A percentile compares a stretch with the other conserved stretches of the same genome.
phyloP scores from a whole-genome alignment of 495 filamentous ascomycete genomes.

The Xylaria nigripes region DNA sequence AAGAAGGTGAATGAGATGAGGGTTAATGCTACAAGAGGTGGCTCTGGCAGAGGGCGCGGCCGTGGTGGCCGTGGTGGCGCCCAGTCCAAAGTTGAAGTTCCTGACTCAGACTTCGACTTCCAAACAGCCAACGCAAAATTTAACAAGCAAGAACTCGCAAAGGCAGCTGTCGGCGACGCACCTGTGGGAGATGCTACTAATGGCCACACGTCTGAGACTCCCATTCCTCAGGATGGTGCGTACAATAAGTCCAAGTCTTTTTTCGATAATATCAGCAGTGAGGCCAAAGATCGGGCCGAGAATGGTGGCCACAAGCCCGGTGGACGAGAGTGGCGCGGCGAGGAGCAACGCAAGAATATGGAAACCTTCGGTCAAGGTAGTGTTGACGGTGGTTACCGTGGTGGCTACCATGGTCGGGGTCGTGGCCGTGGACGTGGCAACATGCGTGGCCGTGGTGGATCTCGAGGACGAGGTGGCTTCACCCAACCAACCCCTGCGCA shows the following conservation, averaged over 20 bases:
- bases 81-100: conserved; percentile 72
- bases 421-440: conserved; percentile 49
- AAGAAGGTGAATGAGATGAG: conserved; percentile 85
- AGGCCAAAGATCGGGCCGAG: conserved; percentile 84
- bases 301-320: conserved; percentile 53
- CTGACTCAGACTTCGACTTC: conserved; percentile 88
- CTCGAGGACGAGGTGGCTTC: conserved; percentile 37
- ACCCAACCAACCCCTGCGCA: conserved; percentile 1
- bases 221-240: conserved; percentile 36
- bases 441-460: conserved; percentile 43
- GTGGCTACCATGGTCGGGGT: conserved; percentile 60
- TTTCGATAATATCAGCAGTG: conserved; percentile 96
- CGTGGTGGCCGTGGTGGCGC: conserved; percentile 53
- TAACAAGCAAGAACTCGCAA: conserved; percentile 92
- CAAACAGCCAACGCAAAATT: conserved; percentile 89
- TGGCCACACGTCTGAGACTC: conserved; percentile 19
- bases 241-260: conserved; percentile 86
- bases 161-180: conserved; percentile 79
- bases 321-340: conserved; percentile 84
- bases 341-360: conserved; percentile 91
- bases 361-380: conserved; percentile 99
- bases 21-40: conserved; percentile 41
- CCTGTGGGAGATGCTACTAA: conserved; percentile 51
- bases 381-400: conserved; percentile 76
- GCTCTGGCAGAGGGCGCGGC: conserved; percentile 37